phyloP scores from a whole-genome alignment of 2,329 filamentous ascomycete genomes.

The Orbilia oligospora region DNA sequence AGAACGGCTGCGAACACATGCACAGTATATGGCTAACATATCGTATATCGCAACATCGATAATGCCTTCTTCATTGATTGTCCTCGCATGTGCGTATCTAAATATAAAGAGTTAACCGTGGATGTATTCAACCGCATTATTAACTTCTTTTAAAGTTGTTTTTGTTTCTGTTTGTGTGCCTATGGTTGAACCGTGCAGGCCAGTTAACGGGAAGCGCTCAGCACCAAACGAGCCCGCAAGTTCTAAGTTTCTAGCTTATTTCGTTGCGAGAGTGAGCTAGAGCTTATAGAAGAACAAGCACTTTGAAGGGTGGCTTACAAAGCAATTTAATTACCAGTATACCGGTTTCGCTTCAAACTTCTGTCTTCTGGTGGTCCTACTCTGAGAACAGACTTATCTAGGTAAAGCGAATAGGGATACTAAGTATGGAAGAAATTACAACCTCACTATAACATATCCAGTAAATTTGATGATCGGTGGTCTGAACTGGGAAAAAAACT shows the following conservation, averaged over 20 bases:
- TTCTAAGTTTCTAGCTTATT: neutral
- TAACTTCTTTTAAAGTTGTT: too few species aligned
- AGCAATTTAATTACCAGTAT: neutral
- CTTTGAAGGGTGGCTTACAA: neutral
- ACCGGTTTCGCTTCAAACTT: constrained; percentile 7
- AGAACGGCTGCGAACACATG: too few species aligned
- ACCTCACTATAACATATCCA: neutral
- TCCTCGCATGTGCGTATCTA: constrained; percentile 1
- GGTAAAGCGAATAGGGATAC: constrained; percentile 15
- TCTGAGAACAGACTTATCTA: constrained; percentile 1
- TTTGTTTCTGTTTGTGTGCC: too few species aligned
- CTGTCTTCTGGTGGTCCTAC: neutral
- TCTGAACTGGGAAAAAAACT: neutral
- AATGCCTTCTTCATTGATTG: neutral
- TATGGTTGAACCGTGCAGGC: too few species aligned
- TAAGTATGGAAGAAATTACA: neutral
- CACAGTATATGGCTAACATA: too few species aligned
- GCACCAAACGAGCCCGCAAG: neutral
- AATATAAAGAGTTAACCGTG: neutral
- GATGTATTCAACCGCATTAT: neutral
- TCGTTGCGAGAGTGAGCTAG: neutral
- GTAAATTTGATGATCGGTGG: neutral
- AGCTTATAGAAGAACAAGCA: neutral
- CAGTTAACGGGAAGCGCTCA: neutral
- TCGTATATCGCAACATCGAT: neutral